These are phyloP conservation scores for Rhodosporidiobolus odoratus DNA, from an alignment of 768 basidiomycete genomes.

Conservation along the genomic window DNA sequence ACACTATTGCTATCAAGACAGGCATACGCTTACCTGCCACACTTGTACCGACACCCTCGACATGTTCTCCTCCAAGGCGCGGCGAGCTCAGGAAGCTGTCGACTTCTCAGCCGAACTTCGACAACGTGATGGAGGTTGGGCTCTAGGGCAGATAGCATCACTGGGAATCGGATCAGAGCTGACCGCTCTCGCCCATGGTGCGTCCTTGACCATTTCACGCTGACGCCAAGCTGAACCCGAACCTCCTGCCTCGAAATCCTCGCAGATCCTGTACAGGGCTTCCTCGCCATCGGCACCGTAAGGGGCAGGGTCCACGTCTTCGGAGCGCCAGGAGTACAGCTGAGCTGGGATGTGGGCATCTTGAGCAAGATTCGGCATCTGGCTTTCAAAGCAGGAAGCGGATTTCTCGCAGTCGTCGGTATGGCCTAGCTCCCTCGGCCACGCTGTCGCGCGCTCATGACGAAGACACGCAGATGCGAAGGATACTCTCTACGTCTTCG, in stretches of 20 bases:
- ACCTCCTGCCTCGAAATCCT: slow-evolving; percentile 25
- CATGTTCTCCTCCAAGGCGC: slow-evolving; percentile 22
- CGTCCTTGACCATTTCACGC: not conserved
- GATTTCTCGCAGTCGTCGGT: slow-evolving; percentile 63
- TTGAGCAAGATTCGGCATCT: slow-evolving; percentile 56
- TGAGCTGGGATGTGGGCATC: slow-evolving; percentile 53
- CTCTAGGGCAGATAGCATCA: slow-evolving; percentile 12
- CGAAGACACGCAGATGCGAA: slow-evolving; percentile 47
- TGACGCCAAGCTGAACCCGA: not conserved
- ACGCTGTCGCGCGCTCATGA: slow-evolving; percentile 1
- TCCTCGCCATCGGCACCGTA: slow-evolving; percentile 56
- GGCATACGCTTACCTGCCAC: not conserved
- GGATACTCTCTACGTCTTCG: slow-evolving; percentile 42
- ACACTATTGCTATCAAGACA: too few species aligned
- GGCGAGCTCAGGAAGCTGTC: slow-evolving; percentile 3
- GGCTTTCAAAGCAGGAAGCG: slow-evolving; percentile 57
- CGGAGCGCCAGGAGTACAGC: slow-evolving; percentile 64
- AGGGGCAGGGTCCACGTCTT: slow-evolving; percentile 61
- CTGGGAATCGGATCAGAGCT: slow-evolving; percentile 34
- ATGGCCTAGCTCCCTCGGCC: slow-evolving; percentile 35
- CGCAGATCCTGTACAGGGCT: slow-evolving; percentile 47
- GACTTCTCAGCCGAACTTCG: slow-evolving; percentile 14
- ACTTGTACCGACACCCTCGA: not conserved
- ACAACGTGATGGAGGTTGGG: not conserved
- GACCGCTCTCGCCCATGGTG: slow-evolving; percentile 27